Percentiles rank a stretch among this genome's conserved stretches.
Evolutionary conservation across 2,329 filamentous ascomycete species (phyloP).

Genomic region (Aurifilum marmelostoma): DNA sequence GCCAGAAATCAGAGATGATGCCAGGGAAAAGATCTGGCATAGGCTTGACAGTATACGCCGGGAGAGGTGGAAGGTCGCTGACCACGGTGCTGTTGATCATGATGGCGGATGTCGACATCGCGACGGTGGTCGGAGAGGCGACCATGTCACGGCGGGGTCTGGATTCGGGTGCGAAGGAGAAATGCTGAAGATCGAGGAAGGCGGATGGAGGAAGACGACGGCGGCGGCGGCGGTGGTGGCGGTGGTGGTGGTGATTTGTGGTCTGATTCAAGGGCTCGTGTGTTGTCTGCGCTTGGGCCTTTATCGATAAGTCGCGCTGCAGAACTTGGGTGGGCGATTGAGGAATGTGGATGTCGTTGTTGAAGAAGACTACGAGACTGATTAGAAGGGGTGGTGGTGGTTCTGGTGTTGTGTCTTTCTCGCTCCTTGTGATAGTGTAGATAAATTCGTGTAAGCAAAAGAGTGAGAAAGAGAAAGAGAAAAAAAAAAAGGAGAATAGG

Average conservation of each 20-base stretch:
- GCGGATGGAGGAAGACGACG: background rate
- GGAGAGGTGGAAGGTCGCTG: conserved; percentile 79
- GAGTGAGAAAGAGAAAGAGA: background rate
- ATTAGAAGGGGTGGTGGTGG: background rate
- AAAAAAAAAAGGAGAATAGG: background rate
- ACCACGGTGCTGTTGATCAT: conserved; percentile 58
- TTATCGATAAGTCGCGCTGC: conserved; percentile 27
- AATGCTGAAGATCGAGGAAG: conserved; percentile 4
- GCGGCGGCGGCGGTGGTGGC: background rate
- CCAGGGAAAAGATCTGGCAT: conserved; percentile 70
- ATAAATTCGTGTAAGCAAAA: background rate
- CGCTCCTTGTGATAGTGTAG: background rate
- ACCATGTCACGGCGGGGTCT: conserved; percentile 41
- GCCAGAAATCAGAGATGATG: conserved; percentile 78
- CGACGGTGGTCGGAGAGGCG: conserved; percentile 43
- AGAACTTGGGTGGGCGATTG: background rate
- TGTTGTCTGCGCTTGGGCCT: background rate
- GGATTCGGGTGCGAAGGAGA: background rate
- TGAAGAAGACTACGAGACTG: background rate
- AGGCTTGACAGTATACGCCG: conserved; percentile 73
- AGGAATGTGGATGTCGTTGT: background rate
- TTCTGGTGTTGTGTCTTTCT: background rate
- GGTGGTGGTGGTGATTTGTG: background rate
- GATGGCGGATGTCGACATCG: conserved; percentile 44
- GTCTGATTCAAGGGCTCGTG: background rate